Evolutionary conservation across 1,284 basidiomycete species (phyloP).

Genomic region (Fomes fomentarius): DNA sequence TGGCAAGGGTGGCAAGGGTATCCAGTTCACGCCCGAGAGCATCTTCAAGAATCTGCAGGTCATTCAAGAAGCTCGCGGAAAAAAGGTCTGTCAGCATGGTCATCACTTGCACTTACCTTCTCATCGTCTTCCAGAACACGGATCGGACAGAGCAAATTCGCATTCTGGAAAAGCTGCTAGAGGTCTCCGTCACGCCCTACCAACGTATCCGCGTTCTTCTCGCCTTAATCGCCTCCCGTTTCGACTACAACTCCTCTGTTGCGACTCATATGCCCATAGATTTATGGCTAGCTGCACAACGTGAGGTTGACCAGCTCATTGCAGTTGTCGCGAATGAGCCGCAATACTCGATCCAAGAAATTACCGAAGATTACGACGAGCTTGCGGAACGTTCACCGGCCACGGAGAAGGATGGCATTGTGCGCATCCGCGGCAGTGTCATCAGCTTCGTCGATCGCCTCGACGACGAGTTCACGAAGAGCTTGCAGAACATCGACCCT

Average conservation of each 20-base stretch:
- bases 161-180: constrained; percentile 87
- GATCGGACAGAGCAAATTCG: constrained; percentile 95
- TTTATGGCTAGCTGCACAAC: constrained; percentile 87
- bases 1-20: constrained; percentile 86
- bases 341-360: constrained; percentile 84
- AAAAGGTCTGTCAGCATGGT: constrained; percentile 68
- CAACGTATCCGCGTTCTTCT: constrained; percentile 95
- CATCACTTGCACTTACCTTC: not conserved
- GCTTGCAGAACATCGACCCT: constrained; percentile 97
- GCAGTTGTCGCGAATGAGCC: constrained; percentile 75
- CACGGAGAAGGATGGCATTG: constrained; percentile 67
- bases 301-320: constrained; percentile 89
- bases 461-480: constrained; percentile 98
- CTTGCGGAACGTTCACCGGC: constrained; percentile 82
- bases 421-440: constrained; percentile 88
- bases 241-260: constrained; percentile 94
- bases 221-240: constrained; percentile 91
- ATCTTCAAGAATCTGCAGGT: constrained; percentile 94
- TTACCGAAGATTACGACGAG: constrained; percentile 94
- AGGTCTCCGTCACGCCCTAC: constrained; percentile 87
- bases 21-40: constrained; percentile 85
- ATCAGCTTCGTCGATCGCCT: constrained; percentile 95
- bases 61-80: constrained; percentile 94
- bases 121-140: constrained; percentile 72
- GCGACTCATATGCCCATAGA: constrained; percentile 91